Evolutionary conservation across 1,284 basidiomycete genomes (phyloP).

Genomic region (Sporisorium graminicola): DNA sequence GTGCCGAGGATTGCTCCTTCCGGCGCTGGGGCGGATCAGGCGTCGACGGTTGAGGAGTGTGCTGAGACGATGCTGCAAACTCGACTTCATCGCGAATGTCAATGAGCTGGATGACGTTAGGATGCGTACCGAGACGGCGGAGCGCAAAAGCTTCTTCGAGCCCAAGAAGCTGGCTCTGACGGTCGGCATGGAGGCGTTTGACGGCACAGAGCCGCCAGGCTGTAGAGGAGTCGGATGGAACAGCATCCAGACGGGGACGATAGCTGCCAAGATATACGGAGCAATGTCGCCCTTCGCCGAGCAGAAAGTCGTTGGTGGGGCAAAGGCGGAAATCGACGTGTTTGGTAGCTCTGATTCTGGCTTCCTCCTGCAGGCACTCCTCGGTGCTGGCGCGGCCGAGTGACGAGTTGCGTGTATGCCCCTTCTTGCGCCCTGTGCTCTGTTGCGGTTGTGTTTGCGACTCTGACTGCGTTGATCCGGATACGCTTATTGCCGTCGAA

Average conservation of each 20-base stretch:
- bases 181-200: slow-evolving; percentile 65
- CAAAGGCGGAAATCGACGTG: slow-evolving; percentile 63
- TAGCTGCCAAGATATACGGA: slow-evolving; percentile 65
- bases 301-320: slow-evolving; percentile 55
- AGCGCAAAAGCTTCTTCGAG: slow-evolving; percentile 68
- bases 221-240: not conserved
- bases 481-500: not conserved
- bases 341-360: slow-evolving; percentile 54
- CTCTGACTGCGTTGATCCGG: not conserved
- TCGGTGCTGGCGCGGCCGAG: slow-evolving; percentile 60
- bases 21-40: not conserved
- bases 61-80: slow-evolving; percentile 33
- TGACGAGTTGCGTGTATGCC: slow-evolving; percentile 50
- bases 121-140: slow-evolving; percentile 62
- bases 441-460: slow-evolving; percentile 10
- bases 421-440: slow-evolving; percentile 13
- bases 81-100: slow-evolving; percentile 65
- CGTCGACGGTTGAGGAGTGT: slow-evolving; percentile 11
- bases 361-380: slow-evolving; percentile 58
- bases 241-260: slow-evolving; percentile 18
- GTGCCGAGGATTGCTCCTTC: not conserved
- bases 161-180: slow-evolving; percentile 63
- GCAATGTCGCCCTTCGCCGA: slow-evolving; percentile 66
- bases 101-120: slow-evolving; percentile 62
- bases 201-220: slow-evolving; percentile 66